Evolutionary conservation across 2,329 filamentous ascomycete genomes (phyloP).

Genomic region (Beauveria bassiana): DNA sequence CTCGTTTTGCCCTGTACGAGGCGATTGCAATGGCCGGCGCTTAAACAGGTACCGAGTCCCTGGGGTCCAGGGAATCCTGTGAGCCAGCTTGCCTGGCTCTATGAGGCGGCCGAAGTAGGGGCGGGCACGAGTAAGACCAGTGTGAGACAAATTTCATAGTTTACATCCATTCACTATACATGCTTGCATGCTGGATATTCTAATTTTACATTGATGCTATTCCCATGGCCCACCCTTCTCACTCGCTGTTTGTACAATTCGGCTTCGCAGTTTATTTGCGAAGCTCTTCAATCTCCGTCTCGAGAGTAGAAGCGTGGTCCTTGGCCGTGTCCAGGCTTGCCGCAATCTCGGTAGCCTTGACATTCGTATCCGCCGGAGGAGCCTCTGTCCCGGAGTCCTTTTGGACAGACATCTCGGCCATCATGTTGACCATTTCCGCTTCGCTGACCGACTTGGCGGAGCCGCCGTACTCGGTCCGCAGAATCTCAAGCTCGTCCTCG

Average conservation of each 20-base stretch:
- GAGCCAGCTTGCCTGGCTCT: too few species aligned
- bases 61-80: too few species aligned
- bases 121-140: too few species aligned
- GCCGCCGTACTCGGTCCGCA: constrained; percentile 20
- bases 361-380: background rate
- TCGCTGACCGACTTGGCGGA: constrained; percentile 25
- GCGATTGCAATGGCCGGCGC: too few species aligned
- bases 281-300: constrained; percentile 5
- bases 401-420: constrained; percentile 16
- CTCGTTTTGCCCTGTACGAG: too few species aligned
- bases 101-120: too few species aligned
- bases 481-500: constrained; percentile 30
- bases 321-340: background rate
- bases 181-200: background rate
- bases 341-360: constrained; percentile 14
- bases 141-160: background rate
- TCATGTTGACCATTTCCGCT: constrained; percentile 29
- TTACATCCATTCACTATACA: constrained; percentile 6
- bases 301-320: background rate
- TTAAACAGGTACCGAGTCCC: too few species aligned
- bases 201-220: constrained; percentile 3
- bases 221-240: background rate
- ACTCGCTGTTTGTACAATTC: background rate
- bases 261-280: background rate
- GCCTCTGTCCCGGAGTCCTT: background rate